Evolutionary conservation across 1,284 basidiomycete species (phyloP), one percentile per base, ranked within the genome.

Genomic region (Ustilago crameri): DNA sequence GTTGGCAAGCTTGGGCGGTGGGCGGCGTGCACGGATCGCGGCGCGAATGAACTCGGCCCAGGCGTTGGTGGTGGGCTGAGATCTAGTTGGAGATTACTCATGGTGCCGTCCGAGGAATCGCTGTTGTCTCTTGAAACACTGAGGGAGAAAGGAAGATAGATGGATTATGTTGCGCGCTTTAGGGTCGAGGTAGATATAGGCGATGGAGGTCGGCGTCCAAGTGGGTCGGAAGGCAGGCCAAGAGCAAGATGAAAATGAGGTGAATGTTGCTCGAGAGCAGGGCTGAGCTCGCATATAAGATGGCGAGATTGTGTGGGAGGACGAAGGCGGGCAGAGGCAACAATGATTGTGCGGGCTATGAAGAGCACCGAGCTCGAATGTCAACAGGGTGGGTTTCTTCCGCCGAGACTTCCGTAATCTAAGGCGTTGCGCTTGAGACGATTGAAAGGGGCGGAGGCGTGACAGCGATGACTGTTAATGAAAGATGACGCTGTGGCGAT

Each of bases 31-130:
- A 54, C 23, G 3, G 49, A 27, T 26, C 34, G 51, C 15, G 66
- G 60, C 17, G 66, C 60, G 41, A 71, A 66, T 18, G 68, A 61
- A 58, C 63, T 72, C 1, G 69, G 69, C 9, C 69, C 64, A 10
- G 69, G 64, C 12, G 69, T 66, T 5, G 63, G 64, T 9, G 69
- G 69, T 32, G 68, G 68, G 42, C 61, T 70, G 41, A 42, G 46
- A 32, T 67, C 51, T 18, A 41, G 34, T 9, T 57, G 18, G 26
- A 32, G 9, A 9, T 35, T 17, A 14, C 50, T 51, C 63, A 66
- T 66, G 20, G 47, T 50, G 48, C 42, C 3, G 27, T 12, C 17
- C 15, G 32, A 20, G 18, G 41, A 17, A 38, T 8, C 9, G 32
- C 9, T 18, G 5, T 14, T 23, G 10, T 34, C 35, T 8, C 7